Percentiles rank a stretch among this genome's conserved stretches.
Evolutionary conservation across 2,329 filamentous ascomycete genomes (phyloP).

Genomic region (Fusarium foetens): DNA sequence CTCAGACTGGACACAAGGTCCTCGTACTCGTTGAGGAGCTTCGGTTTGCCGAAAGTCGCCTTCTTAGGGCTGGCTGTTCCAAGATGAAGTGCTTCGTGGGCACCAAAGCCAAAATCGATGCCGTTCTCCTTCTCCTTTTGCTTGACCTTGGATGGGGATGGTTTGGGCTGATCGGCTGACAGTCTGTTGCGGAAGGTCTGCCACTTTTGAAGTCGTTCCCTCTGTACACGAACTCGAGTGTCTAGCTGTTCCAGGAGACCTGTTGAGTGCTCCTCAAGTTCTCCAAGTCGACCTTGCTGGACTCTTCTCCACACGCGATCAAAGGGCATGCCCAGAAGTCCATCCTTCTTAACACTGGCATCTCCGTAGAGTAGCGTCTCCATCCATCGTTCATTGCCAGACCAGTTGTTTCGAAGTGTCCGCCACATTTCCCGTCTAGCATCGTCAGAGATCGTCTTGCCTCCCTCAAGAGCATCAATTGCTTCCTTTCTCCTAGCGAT

Average conservation of each 20-base stretch:
- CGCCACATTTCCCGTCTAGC: constrained; percentile 64
- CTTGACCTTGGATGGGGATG: constrained; percentile 40
- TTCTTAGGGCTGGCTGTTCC: constrained; percentile 49
- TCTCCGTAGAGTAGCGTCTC: constrained; percentile 77
- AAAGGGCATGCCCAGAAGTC: constrained; percentile 73
- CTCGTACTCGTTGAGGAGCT: constrained; percentile 56
- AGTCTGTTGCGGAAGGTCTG: constrained; percentile 68
- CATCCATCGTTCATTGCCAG: constrained; percentile 79
- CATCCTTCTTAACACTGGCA: constrained; percentile 64
- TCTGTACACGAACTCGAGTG: constrained; percentile 72
- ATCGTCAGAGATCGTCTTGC: constrained; percentile 54
- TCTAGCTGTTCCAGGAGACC: constrained; percentile 79
- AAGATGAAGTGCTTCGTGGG: constrained; percentile 61
- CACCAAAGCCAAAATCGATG: constrained; percentile 64
- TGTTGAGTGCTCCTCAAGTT: constrained; percentile 62
- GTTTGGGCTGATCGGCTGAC: constrained; percentile 49
- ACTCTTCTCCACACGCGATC: constrained; percentile 77
- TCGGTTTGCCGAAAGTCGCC: constrained; percentile 27
- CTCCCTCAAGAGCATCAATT: constrained; percentile 47
- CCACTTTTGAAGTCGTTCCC: constrained; percentile 77
- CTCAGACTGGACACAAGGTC: constrained; percentile 56
- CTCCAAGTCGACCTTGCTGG: constrained; percentile 65
- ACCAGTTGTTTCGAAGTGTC: constrained; percentile 77
- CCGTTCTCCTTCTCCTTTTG: constrained; percentile 49
- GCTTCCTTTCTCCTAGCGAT: constrained; percentile 65